Evolutionary conservation across 2,329 filamentous ascomycete genomes (phyloP).

Genomic region (Zalaria sp.): DNA sequence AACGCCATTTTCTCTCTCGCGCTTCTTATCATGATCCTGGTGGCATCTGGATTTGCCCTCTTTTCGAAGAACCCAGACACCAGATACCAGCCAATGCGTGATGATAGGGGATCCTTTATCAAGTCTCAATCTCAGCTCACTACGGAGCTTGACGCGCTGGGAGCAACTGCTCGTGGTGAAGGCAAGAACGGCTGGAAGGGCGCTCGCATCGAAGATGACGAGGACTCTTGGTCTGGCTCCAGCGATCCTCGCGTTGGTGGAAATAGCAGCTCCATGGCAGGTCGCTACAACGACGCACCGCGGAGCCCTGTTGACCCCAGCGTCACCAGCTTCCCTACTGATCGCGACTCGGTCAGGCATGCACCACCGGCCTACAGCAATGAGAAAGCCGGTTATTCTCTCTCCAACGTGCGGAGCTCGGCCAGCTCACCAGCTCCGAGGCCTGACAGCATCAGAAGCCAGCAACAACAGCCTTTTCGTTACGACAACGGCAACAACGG

Average conservation of each 20-base stretch:
- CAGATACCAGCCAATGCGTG: slow-evolving; percentile 90
- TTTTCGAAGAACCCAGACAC: slow-evolving; percentile 89
- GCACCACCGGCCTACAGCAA: slow-evolving; percentile 7
- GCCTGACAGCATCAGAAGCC: too few relatives aligned
- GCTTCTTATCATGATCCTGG: slow-evolving; percentile 67
- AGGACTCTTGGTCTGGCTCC: slow-evolving; percentile 51
- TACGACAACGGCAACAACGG: slow-evolving; percentile 5
- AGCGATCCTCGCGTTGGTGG: slow-evolving; percentile 25
- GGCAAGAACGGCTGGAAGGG: slow-evolving; percentile 25
- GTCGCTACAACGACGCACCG: slow-evolving; percentile 15
- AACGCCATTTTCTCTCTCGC: slow-evolving; percentile 76
- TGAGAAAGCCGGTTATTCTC: slow-evolving; percentile 5
- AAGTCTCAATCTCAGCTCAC: slow-evolving; percentile 83
- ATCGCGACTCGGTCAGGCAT: slow-evolving; percentile 5
- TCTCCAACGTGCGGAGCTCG: slow-evolving; percentile 6
- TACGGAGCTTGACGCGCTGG: slow-evolving; percentile 81
- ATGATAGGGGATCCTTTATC: slow-evolving; percentile 93
- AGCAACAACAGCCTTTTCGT: slow-evolving; percentile 8
- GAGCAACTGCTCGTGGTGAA: slow-evolving; percentile 77
- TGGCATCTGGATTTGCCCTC: slow-evolving; percentile 65
- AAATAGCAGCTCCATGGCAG: slow-evolving; percentile 19
- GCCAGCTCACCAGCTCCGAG: slow-evolving; percentile 5
- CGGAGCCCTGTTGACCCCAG: slow-evolving; percentile 7
- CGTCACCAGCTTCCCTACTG: slow-evolving; percentile 5
- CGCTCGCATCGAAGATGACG: slow-evolving; percentile 57